A percentile compares a stretch with the other conserved stretches of the same genome.
Conservation (phyloP, 148 eudicot genomes). For the Mesembryanthemum crystallinum region DNA sequence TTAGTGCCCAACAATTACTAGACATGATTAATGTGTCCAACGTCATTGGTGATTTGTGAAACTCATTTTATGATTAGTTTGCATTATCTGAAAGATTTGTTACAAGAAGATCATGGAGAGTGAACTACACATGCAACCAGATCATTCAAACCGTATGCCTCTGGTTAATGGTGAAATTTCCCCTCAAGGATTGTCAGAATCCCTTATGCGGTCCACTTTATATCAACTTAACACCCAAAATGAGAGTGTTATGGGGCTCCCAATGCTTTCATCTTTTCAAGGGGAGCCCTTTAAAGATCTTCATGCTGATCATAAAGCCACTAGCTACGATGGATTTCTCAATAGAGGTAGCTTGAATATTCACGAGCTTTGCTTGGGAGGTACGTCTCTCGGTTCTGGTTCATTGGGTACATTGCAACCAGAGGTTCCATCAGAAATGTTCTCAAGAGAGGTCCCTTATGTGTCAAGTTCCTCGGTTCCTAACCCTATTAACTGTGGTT, state of each 20-base stretch:
- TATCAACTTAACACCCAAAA: conserved; percentile 33
- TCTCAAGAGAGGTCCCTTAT: conserved; percentile 29
- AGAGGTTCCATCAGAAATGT: conserved; percentile 23
- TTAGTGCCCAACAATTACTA: neutral
- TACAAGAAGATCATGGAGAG: conserved; percentile 28
- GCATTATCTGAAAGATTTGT: neutral
- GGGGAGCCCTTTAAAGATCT: conserved; percentile 36
- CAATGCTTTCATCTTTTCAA: conserved; percentile 36
- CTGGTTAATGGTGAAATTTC: conserved; percentile 30
- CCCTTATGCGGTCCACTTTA: conserved; percentile 30
- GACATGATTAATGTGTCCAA: neutral
- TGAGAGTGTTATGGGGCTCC: conserved; percentile 43
- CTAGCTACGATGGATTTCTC: conserved; percentile 17
- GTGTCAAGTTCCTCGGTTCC: conserved; percentile 36
- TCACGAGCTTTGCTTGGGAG: conserved; percentile 31
- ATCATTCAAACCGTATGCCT: conserved; percentile 21
- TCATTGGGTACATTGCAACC: conserved; percentile 33
- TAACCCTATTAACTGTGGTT: conserved; percentile 30
- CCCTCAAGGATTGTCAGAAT: conserved; percentile 28
- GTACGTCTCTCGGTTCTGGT: conserved; percentile 30
- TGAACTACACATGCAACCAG: conserved; percentile 35
- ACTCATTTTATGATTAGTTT: neutral
- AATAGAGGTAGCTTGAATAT: conserved; percentile 18
- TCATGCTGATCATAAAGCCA: conserved; percentile 17
- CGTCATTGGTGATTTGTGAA: neutral